Base-by-base conservation (phyloP, 2,329 filamentous ascomycete species). In the Ramichloridium luteum region DNA sequence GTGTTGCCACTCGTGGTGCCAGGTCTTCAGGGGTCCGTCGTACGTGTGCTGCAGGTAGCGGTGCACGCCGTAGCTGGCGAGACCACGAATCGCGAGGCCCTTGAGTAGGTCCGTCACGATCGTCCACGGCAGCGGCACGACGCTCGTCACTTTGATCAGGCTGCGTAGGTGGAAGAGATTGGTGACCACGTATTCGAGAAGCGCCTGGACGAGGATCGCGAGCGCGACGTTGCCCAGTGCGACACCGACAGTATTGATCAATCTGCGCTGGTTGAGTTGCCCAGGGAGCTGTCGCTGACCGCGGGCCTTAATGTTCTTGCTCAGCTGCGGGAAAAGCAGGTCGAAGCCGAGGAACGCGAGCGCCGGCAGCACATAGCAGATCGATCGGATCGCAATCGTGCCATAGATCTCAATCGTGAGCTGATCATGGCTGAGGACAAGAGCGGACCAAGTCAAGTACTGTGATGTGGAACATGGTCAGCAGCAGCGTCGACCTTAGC, bases 401-500 rank as follows among this genome's bases (percentile, higher is more conserved):
- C 77, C 81, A 31, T 80, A 62, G 1, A 90, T 54, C 54, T 93
- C 83, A 35, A 93, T 72, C 36, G 73, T 70, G 11, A 90, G 62
- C 0, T 81, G 75, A 1, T 77, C 67, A 47, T 92, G 80, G 5
- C 79, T 80, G 3, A 88, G 63, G 23, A 92, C 74, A 17, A 94
- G 68, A 0, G 82, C 88, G 4, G 75, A 74, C 85, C 85, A 93
- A 45, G 82, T 88, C 61, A 93, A 71, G 55, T 85, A 88, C 20
- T 23, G n/a, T n/a, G 20, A n/a, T n/a, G n/a, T n/a, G n/a, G n/a
- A n/a, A n/a, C n/a, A n/a, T n/a, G n/a, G n/a, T n/a, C n/a, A n/a
- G n/a, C n/a, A n/a, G n/a, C n/a, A n/a, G n/a, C n/a, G n/a, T n/a
- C n/a, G n/a, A n/a, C n/a, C n/a, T n/a, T n/a, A n/a, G 8, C 20